Conservation (phyloP, 306 rosid genomes). For the Trifolium fragiferum region DNA sequence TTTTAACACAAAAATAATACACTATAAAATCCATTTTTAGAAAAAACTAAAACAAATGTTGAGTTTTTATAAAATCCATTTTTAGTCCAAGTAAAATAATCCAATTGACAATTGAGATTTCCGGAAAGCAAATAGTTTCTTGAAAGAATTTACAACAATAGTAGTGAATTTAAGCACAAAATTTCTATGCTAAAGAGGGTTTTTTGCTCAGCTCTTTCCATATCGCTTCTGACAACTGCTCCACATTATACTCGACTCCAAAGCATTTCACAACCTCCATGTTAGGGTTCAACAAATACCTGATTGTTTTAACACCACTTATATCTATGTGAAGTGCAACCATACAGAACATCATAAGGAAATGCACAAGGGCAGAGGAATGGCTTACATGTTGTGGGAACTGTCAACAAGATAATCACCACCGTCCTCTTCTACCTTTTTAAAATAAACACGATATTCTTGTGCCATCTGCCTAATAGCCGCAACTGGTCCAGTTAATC, state of each 20-base stretch:
- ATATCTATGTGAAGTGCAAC: slow-evolving; percentile 35
- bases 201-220: slow-evolving; percentile 56
- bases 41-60: too few relatives aligned
- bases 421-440: slow-evolving; percentile 83
- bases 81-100: neutral
- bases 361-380: slow-evolving; percentile 11
- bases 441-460: slow-evolving; percentile 79
- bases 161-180: neutral
- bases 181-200: neutral
- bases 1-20: too few relatives aligned
- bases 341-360: neutral
- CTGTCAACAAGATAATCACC: slow-evolving; percentile 88
- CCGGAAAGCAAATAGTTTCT: neutral
- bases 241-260: slow-evolving; percentile 81
- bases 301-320: slow-evolving; percentile 48
- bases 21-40: too few relatives aligned
- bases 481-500: slow-evolving; percentile 75
- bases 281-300: slow-evolving; percentile 82
- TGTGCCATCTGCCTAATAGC: slow-evolving; percentile 94
- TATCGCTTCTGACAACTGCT: slow-evolving; percentile 69
- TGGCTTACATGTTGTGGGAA: slow-evolving; percentile 83
- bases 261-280: slow-evolving; percentile 87
- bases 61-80: too few relatives aligned
- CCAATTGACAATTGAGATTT: neutral
- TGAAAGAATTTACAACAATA: neutral